Evolutionary conservation across 2,329 filamentous ascomycete genomes (phyloP).

Genomic region (Hymenoscyphus occultus): DNA sequence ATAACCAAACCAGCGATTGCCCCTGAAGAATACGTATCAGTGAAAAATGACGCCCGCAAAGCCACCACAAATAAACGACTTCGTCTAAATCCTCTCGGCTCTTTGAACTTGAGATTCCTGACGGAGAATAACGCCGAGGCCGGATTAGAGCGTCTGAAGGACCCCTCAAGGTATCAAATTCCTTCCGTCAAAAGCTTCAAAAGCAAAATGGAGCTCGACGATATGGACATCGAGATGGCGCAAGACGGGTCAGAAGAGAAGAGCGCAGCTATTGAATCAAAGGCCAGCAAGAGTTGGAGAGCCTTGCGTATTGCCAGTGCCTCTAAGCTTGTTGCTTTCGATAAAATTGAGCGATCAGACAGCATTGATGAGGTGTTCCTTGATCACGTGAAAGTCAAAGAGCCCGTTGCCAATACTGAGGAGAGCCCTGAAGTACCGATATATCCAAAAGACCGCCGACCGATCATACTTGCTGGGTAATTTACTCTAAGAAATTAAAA

Average conservation of each 20-base stretch:
- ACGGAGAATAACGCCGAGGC: conserved; percentile 59
- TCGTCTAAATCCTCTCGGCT: conserved; percentile 65
- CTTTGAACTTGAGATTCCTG: conserved; percentile 76
- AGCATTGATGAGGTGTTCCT: conserved; percentile 61
- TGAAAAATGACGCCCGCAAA: conserved; percentile 63
- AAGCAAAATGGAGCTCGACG: conserved; percentile 70
- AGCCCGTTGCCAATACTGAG: conserved; percentile 33
- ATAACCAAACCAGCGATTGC: conserved; percentile 76
- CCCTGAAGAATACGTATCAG: conserved; percentile 64
- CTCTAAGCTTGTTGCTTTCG: conserved; percentile 72
- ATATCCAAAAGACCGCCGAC: conserved; percentile 48
- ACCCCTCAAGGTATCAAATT: conserved; percentile 59
- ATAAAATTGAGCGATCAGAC: conserved; percentile 82
- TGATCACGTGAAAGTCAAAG: conserved; percentile 42
- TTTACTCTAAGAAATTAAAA: no score
- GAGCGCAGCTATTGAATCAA: conserved; percentile 61
- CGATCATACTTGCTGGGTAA: conserved; percentile 61
- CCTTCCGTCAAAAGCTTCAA: conserved; percentile 71
- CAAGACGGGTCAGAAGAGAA: conserved; percentile 54
- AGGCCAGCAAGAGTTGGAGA: conserved; percentile 88
- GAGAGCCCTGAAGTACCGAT: conserved; percentile 34
- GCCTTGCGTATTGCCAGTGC: conserved; percentile 77
- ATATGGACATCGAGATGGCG: conserved; percentile 84
- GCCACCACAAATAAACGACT: conserved; percentile 69
- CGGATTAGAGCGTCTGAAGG: conserved; percentile 68